Evolutionary conservation across 768 basidiomycete genomes (phyloP).

Genomic region (Megacollybia marginata): DNA sequence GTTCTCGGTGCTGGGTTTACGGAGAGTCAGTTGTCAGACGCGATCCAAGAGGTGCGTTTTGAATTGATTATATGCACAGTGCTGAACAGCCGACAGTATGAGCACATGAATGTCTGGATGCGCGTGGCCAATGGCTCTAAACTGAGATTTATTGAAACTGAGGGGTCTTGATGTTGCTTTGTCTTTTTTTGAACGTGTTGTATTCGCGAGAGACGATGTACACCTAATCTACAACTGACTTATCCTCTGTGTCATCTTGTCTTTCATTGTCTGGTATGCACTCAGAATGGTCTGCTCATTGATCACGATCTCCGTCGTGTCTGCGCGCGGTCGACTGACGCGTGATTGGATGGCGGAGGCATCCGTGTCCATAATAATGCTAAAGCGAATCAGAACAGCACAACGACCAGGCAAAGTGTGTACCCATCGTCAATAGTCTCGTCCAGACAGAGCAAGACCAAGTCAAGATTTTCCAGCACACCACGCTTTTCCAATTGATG

Average conservation of each 20-base stretch:
- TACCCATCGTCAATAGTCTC: conserved; percentile 99
- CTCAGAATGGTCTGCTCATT: conserved; percentile 96
- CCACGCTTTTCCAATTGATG: conserved; percentile 94
- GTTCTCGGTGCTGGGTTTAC: conserved; percentile 86
- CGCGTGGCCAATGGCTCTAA: conserved; percentile 81
- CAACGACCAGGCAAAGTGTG: conserved; percentile 18
- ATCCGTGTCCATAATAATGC: conserved; percentile 96
- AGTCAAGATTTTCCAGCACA: conserved; percentile 89
- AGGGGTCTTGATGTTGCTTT: neutral
- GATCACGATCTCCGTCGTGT: conserved; percentile 94
- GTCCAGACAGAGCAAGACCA: conserved; percentile 88
- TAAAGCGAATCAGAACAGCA: conserved; percentile 22
- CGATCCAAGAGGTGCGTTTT: conserved; percentile 63
- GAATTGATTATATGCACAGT: conserved; percentile 6
- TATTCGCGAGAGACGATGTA: neutral
- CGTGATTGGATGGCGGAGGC: conserved; percentile 91
- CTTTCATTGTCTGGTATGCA: conserved; percentile 86
- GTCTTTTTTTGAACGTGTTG: neutral
- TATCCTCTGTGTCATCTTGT: conserved; percentile 78
- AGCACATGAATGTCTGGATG: conserved; percentile 72
- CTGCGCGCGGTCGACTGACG: conserved; percentile 87
- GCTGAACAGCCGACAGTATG: conserved; percentile 53
- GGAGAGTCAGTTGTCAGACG: conserved; percentile 83
- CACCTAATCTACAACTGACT: conserved; percentile 49
- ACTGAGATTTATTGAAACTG: conserved; percentile 50